Evolutionary conservation across 73 alveolate species (phyloP).

Genomic region (Strombidium stylifer): DNA sequence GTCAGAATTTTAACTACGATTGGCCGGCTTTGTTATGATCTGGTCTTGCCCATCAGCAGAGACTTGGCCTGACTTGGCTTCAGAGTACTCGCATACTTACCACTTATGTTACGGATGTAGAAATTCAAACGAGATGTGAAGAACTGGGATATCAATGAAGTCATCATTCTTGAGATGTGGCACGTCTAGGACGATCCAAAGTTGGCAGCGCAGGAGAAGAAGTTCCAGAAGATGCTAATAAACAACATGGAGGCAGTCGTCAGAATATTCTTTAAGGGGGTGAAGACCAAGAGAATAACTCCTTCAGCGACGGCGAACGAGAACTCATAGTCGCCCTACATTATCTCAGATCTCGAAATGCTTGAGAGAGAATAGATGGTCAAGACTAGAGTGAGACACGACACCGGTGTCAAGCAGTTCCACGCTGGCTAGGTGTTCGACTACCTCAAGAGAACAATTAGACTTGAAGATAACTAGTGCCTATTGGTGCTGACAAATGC

Average conservation of each 20-base stretch:
- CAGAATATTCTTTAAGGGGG: slow-evolving; percentile 1
- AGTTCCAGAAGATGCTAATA: background rate
- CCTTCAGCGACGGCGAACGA: background rate
- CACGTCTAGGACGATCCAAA: background rate
- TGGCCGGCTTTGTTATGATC: too few relatives aligned
- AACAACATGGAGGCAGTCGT: slow-evolving; percentile 5
- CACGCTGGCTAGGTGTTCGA: slow-evolving; percentile 59
- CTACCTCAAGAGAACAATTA: slow-evolving; percentile 34
- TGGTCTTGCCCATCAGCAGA: too few relatives aligned
- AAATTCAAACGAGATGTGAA: background rate
- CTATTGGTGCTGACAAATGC: slow-evolving; percentile 55
- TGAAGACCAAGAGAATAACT: background rate
- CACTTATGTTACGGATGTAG: background rate
- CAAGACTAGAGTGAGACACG: slow-evolving; percentile 22
- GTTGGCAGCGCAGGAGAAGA: background rate
- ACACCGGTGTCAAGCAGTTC: slow-evolving; percentile 46
- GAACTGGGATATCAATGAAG: slow-evolving; percentile 19
- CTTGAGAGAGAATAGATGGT: background rate
- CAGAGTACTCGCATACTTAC: too few relatives aligned
- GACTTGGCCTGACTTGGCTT: too few relatives aligned
- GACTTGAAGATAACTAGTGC: slow-evolving; percentile 64
- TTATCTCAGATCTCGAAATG: background rate
- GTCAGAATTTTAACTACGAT: too few relatives aligned
- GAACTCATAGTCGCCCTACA: background rate
- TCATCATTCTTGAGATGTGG: too few relatives aligned